These are phyloP conservation scores for Lanmaoa rubissima DNA, from an alignment of 768 basidiomycete species.

Conservation along the genomic window DNA sequence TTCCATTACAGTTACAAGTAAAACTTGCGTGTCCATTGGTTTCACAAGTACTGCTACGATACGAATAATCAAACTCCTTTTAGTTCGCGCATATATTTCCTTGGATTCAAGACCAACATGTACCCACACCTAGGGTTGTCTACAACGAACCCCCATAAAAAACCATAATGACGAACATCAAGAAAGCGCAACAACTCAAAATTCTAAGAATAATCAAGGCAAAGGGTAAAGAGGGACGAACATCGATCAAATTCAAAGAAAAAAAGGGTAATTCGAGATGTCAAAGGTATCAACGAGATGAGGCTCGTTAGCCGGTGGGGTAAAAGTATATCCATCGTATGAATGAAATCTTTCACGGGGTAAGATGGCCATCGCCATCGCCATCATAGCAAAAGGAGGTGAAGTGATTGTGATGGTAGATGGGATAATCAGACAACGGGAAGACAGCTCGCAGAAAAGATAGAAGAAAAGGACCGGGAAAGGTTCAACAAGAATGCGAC, in stretches of 20 bases:
- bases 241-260: not conserved
- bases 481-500: slow-evolving; percentile 12
- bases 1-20: no score
- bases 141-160: not conserved
- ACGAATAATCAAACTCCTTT: not conserved
- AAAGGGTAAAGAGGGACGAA: not conserved
- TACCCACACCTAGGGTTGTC: not conserved
- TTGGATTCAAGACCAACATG: not conserved
- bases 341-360: slow-evolving; percentile 19
- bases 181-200: not conserved
- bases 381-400: not conserved
- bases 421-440: slow-evolving; percentile 13
- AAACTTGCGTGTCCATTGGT: not conserved
- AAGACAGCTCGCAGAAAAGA: not conserved
- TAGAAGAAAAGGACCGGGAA: not conserved
- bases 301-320: slow-evolving; percentile 35
- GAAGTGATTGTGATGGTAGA: not conserved
- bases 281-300: slow-evolving; percentile 34
- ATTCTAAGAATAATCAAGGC: not conserved
- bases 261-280: not conserved
- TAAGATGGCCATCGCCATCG: slow-evolving; percentile 2
- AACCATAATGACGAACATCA: not conserved
- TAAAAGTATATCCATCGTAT: slow-evolving; percentile 24
- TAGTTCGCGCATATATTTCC: not conserved
- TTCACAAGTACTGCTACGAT: not conserved